Evolutionary conservation across 192 early-diverging fungal species (phyloP).

Genomic region (Backusella mclennaniae): DNA sequence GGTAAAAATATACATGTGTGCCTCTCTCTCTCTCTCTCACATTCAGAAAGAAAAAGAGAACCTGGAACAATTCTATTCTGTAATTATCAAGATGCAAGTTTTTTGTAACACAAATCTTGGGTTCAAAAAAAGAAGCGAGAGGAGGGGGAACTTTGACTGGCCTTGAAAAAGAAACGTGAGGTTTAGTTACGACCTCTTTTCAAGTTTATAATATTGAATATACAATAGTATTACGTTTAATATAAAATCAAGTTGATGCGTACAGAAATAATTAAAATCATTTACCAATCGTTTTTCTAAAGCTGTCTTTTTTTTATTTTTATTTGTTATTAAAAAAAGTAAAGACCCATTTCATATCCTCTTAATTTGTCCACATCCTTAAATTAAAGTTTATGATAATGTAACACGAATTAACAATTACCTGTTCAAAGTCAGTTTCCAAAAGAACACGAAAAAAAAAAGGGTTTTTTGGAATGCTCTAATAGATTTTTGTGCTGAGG

Average conservation of each 20-base stretch:
- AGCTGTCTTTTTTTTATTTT: not conserved
- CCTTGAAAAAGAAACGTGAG: too few relatives aligned
- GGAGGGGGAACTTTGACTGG: not conserved
- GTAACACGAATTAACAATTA: not conserved
- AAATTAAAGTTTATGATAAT: not conserved
- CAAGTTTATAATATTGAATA: too few relatives aligned
- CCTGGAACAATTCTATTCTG: not conserved
- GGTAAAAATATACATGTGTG: not conserved
- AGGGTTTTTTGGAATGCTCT: not conserved
- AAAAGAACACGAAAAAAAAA: not conserved
- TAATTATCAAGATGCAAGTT: not conserved
- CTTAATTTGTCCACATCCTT: not conserved
- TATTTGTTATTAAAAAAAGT: constrained; percentile 7
- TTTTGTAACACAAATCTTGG: not conserved
- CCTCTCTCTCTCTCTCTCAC: not conserved
- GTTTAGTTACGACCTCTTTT: not conserved
- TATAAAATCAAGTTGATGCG: too few relatives aligned
- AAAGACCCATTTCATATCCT: not conserved
- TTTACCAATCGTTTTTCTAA: not conserved
- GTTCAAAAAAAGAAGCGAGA: not conserved
- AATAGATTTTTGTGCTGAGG: not conserved
- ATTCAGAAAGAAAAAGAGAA: not conserved
- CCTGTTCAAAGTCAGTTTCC: not conserved
- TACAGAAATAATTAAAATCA: not conserved
- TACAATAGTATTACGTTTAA: too few relatives aligned